A percentile compares a stretch with the other conserved stretches of the same genome.
These are phyloP conservation scores for Tuber calosporum DNA, from an alignment of 495 filamentous ascomycete species.

Conservation along the genomic window DNA sequence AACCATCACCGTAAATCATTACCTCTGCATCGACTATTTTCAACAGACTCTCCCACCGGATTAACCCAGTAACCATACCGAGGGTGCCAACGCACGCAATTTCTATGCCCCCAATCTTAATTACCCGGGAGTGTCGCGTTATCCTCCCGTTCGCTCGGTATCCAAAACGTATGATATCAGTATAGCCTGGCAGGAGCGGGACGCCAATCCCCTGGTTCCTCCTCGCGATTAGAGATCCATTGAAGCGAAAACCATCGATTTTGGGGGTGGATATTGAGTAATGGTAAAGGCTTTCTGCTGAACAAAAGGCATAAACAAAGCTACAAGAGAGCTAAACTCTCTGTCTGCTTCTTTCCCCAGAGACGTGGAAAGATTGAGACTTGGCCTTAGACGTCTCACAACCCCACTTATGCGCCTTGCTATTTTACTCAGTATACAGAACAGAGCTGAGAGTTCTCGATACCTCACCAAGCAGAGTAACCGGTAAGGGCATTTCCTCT, in stretches of 20 bases:
- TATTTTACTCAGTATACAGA: not conserved
- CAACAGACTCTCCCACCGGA: not conserved
- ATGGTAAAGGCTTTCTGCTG: not conserved
- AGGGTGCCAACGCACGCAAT: not conserved
- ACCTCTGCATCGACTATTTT: too few relatives aligned
- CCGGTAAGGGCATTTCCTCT: not conserved
- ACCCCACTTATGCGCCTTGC: not conserved
- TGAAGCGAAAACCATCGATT: not conserved
- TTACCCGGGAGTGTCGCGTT: not conserved
- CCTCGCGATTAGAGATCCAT: not conserved
- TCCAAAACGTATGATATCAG: not conserved
- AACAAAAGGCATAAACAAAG: not conserved
- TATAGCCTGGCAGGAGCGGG: not conserved
- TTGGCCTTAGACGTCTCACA: not conserved
- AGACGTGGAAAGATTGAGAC: not conserved
- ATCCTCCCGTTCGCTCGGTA: not conserved
- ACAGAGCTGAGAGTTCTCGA: not conserved
- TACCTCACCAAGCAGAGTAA: not conserved
- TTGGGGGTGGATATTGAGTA: not conserved
- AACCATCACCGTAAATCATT: too few relatives aligned
- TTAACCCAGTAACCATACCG: not conserved
- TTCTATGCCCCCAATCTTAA: too few relatives aligned
- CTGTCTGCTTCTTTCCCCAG: not conserved
- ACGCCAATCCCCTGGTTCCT: not conserved
- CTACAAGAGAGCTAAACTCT: not conserved